phyloP scores from a whole-genome alignment of 2,329 filamentous ascomycete genomes.

The Amphichorda felina region DNA sequence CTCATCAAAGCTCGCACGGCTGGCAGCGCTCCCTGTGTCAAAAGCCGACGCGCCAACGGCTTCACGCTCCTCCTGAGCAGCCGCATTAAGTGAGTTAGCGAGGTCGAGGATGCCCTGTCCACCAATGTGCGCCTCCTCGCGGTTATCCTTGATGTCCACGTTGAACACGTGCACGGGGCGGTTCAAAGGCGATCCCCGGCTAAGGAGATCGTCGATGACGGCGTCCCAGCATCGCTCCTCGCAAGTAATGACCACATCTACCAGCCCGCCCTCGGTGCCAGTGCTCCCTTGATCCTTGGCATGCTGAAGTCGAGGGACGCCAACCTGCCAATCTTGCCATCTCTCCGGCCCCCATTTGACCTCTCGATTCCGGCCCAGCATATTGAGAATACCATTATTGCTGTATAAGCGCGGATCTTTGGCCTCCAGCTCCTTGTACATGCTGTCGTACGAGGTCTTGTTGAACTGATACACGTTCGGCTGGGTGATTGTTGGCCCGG shows the following conservation, averaged over 20 bases:
- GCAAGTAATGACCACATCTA: slow-evolving; percentile 92
- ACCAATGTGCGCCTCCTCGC: slow-evolving; percentile 87
- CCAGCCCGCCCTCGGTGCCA: slow-evolving; percentile 79
- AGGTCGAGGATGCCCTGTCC: slow-evolving; percentile 87
- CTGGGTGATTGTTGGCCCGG: slow-evolving; percentile 80
- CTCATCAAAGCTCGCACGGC: slow-evolving; percentile 76
- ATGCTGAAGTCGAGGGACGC: slow-evolving; percentile 69
- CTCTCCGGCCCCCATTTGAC: slow-evolving; percentile 95
- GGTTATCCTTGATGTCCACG: slow-evolving; percentile 96
- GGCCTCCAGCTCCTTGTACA: slow-evolving; percentile 78
- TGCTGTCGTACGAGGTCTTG: slow-evolving; percentile 85
- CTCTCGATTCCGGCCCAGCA: slow-evolving; percentile 82
- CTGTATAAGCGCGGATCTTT: slow-evolving; percentile 85
- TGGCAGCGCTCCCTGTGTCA: slow-evolving; percentile 54
- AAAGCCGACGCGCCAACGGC: slow-evolving; percentile 52
- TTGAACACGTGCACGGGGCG: slow-evolving; percentile 96
- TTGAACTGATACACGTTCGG: slow-evolving; percentile 99
- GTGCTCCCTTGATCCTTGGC: slow-evolving; percentile 62
- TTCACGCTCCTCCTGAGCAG: slow-evolving; percentile 65
- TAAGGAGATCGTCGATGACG: slow-evolving; percentile 85
- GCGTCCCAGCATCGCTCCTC: slow-evolving; percentile 98
- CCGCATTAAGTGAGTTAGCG: slow-evolving; percentile 72
- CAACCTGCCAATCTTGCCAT: slow-evolving; percentile 95
- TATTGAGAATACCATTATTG: slow-evolving; percentile 86
- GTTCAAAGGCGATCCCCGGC: slow-evolving; percentile 76